Evolutionary conservation across 495 filamentous ascomycete genomes (phyloP).

Genomic region (Venustampulla echinocandica): DNA sequence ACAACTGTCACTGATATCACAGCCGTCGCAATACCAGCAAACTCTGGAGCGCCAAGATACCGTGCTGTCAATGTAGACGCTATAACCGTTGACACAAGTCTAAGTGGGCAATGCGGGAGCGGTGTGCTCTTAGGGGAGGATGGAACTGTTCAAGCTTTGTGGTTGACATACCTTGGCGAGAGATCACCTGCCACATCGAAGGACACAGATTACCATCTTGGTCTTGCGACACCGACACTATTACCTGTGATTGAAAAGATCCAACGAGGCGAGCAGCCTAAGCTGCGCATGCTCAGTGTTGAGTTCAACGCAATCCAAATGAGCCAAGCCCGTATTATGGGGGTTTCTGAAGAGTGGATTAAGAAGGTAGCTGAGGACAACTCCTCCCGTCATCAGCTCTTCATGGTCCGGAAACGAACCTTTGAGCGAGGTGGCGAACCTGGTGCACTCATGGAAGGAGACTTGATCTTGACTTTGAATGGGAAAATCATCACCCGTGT

Average conservation of each 20-base stretch:
- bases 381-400: conserved; percentile 86
- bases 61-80: conserved; percentile 95
- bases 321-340: conserved; percentile 97
- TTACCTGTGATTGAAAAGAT: conserved; percentile 80
- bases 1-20: conserved; percentile 96
- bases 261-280: conserved; percentile 66
- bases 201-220: conserved; percentile 95
- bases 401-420: conserved; percentile 87
- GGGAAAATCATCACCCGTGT: conserved; percentile 87
- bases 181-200: conserved; percentile 67
- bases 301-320: conserved; percentile 94
- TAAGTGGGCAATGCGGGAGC: conserved; percentile 87
- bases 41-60: conserved; percentile 83
- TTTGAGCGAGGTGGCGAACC: conserved; percentile 58
- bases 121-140: conserved; percentile 86
- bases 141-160: conserved; percentile 86
- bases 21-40: conserved; percentile 91
- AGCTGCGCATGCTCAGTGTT: conserved; percentile 80
- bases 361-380: conserved; percentile 77
- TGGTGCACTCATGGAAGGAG: conserved; percentile 72
- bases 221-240: conserved; percentile 79
- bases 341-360: conserved; percentile 93
- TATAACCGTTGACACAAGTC: conserved; percentile 88
- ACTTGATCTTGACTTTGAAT: conserved; percentile 88
- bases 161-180: conserved; percentile 94